Percentiles rank a stretch among this genome's conserved stretches.
These are phyloP conservation scores for Lactarius sanguifluus DNA, from an alignment of 768 basidiomycete genomes.

Conservation along the genomic window DNA sequence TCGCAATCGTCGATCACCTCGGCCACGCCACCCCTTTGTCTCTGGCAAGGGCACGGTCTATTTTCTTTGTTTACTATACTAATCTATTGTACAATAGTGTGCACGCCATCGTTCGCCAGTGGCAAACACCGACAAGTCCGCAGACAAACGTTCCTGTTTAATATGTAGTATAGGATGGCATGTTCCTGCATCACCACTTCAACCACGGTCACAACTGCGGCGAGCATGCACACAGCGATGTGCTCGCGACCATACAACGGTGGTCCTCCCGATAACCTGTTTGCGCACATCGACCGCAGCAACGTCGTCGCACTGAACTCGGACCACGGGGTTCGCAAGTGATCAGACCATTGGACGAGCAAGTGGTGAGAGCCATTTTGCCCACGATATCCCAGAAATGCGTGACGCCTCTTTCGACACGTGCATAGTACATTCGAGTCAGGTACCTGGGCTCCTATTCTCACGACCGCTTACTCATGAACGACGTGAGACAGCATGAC, in stretches of 20 bases:
- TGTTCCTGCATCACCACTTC: no score
- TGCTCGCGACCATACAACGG: conserved; percentile 52
- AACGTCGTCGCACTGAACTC: conserved; percentile 84
- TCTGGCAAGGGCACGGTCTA: no score
- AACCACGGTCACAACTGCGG: conserved; percentile 49
- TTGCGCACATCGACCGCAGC: conserved; percentile 67
- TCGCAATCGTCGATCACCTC: no score
- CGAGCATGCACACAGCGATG: conserved; percentile 51
- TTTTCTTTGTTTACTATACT: no score
- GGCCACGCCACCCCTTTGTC: no score
- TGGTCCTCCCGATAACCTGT: conserved; percentile 71
- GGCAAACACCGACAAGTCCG: no score
- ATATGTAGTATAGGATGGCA: no score
- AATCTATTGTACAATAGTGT: no score
- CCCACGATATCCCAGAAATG: not conserved
- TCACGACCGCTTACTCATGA: not conserved
- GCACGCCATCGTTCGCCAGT: no score
- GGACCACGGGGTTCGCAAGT: conserved; percentile 44
- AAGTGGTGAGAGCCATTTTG: conserved; percentile 47
- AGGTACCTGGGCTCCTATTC: conserved; percentile 25
- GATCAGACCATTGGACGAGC: conserved; percentile 83
- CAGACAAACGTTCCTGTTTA: no score
- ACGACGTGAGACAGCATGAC: conserved; percentile 36
- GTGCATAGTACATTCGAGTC: conserved; percentile 73
- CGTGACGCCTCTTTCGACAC: not conserved